Conservation (phyloP, 2,329 filamentous ascomycete species). For the Fusarium pininemorale region DNA sequence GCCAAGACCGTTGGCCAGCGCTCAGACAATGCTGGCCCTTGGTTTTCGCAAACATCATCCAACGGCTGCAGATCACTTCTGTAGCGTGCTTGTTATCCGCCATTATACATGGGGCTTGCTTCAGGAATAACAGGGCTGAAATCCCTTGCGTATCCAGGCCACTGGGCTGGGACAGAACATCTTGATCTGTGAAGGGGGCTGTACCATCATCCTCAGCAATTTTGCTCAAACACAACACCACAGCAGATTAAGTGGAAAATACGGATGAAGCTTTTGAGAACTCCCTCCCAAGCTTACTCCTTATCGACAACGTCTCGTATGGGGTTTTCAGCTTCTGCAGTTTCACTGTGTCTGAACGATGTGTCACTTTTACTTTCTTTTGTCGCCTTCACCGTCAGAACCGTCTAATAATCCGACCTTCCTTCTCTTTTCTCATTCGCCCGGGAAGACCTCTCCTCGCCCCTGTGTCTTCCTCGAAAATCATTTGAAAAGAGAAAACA, state of each 20-base stretch:
- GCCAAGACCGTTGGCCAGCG: not conserved
- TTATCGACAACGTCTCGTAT: not conserved
- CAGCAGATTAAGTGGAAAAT: too few species aligned
- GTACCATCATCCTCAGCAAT: not conserved
- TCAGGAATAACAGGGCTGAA: slow-evolving; percentile 1
- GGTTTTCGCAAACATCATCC: not conserved
- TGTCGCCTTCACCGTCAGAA: not conserved
- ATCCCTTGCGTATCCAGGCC: not conserved
- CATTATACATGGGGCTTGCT: not conserved
- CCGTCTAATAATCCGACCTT: not conserved
- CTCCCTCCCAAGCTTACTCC: too few species aligned
- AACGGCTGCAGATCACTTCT: slow-evolving; percentile 2
- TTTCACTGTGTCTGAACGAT: not conserved
- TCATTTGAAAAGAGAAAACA: not conserved
- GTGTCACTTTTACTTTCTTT: slow-evolving; percentile 2
- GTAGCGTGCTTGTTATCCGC: not conserved
- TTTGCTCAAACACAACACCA: not conserved
- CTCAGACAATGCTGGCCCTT: not conserved
- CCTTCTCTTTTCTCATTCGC: not conserved
- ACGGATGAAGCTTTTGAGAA: too few species aligned
- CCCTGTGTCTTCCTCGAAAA: too few species aligned
- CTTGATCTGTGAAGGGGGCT: not conserved
- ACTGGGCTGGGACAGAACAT: not conserved
- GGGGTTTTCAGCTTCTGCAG: not conserved
- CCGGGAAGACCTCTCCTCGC: not conserved